Base-by-base conservation (phyloP, 768 basidiomycete species). In the Mycena galericulata region DNA sequence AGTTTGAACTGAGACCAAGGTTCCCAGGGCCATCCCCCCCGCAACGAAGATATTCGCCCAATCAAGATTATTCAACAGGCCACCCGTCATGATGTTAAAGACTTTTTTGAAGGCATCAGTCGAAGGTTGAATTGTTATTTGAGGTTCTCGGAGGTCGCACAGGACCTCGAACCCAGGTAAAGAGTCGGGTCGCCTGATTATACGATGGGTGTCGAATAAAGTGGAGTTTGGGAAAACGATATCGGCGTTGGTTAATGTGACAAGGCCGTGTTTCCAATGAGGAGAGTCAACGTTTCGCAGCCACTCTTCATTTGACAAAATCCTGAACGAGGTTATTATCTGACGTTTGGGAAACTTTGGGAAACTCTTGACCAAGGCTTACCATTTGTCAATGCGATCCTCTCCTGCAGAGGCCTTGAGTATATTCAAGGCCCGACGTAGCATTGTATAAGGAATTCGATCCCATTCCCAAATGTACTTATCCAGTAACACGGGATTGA, bases 31-130 rank as follows among this genome's bases (percentile, higher is more conserved):
- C 20, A 70, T 60, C 8, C 72, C 72, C 7, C 72, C 72, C 2
- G 72, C 72, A 24, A 72, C 66, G 26, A 72, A 67, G 49, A 70
- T 29, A 24, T 72, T 72, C 38, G n/a, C 47, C 72, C 72, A 72
- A 38, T 72, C 54, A 12, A 72, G 58, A 38, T 62, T 62, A 8
- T 58, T 24, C n/a, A 72, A 69, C 14, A 72, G 40, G 8, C 58
- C 45, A n/a, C 60, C 65, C 15, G 72, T 67, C 72, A 72, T 66
- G n/a, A 24, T 53, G 17, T 60, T 57, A 46, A 46, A 72, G 20
- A 54, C 64, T 11, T 46, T 27, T 46, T 69, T 69, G 38, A 72
- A 72, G 24, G 64, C 58, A 15, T 32, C 41, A 18, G 41, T 49
- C 4, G 64, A 66, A 2, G 71, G 68, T 43, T 72, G 71, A 18